A percentile compares a stretch with the other conserved stretches of the same genome.
Conservation (phyloP, 2,329 filamentous ascomycete species). For the Allantophomopsis lycopodina region DNA sequence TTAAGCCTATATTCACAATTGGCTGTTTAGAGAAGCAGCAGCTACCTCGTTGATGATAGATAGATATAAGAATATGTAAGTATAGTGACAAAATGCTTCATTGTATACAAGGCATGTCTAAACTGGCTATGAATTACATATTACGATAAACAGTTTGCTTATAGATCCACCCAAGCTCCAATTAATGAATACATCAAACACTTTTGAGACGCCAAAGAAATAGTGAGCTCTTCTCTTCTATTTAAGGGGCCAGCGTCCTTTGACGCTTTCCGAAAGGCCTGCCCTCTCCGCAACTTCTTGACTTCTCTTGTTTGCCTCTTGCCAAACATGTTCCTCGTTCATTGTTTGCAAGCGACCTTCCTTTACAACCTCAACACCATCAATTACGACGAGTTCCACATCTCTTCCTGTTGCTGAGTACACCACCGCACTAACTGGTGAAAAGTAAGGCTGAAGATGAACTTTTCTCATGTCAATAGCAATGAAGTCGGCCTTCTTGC, state of each 20-base stretch:
- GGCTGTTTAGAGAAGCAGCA: slow-evolving; percentile 46
- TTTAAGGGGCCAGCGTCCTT: slow-evolving; percentile 18
- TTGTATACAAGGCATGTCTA: neutral
- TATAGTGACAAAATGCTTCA: too few relatives aligned
- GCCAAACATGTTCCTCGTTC: slow-evolving; percentile 23
- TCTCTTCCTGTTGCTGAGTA: slow-evolving; percentile 27
- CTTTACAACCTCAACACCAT: slow-evolving; percentile 23
- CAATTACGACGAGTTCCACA: slow-evolving; percentile 26
- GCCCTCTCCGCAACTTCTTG: slow-evolving; percentile 22
- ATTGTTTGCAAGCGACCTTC: slow-evolving; percentile 20
- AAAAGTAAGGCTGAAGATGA: slow-evolving; percentile 3
- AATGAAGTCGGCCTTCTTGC: slow-evolving; percentile 29
- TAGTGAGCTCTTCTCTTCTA: too few relatives aligned
- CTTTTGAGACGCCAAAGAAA: too few relatives aligned
- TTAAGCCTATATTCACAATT: slow-evolving; percentile 51
- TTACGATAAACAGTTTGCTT: slow-evolving; percentile 43
- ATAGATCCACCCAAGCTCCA: too few relatives aligned
- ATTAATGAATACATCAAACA: too few relatives aligned
- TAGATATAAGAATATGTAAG: slow-evolving; percentile 30
- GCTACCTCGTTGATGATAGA: slow-evolving; percentile 55
- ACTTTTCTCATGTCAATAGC: slow-evolving; percentile 17
- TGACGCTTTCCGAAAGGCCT: slow-evolving; percentile 19
- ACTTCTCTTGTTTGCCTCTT: slow-evolving; percentile 19
- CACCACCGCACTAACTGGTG: slow-evolving; percentile 23
- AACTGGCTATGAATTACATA: neutral